These are phyloP conservation scores for Tolypocladium album DNA, from an alignment of 2,329 filamentous ascomycete genomes.

Conservation along the genomic window DNA sequence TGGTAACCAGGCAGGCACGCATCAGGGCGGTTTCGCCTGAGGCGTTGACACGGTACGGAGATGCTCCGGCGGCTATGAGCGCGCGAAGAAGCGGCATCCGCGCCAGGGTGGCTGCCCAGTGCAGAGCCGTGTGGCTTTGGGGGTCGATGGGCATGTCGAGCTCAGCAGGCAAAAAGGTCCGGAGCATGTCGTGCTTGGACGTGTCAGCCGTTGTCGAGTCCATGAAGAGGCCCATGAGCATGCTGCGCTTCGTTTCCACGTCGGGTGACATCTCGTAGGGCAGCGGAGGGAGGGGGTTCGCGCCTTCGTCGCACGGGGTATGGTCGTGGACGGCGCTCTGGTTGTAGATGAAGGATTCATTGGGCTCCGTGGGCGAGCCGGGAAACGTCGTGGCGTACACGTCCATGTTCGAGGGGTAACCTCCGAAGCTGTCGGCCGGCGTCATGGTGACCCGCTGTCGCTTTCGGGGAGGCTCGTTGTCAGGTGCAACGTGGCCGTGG, in stretches of 20 bases:
- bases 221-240: conserved; percentile 75
- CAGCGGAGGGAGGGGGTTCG: conserved; percentile 54
- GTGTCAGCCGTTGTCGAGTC: conserved; percentile 61
- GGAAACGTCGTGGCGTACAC: conserved; percentile 39
- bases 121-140: conserved; percentile 79
- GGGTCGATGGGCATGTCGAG: conserved; percentile 88
- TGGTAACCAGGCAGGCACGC: conserved; percentile 85
- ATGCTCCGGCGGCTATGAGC: conserved; percentile 75
- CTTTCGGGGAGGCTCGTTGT: conserved; percentile 73
- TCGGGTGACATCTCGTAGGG: conserved; percentile 50
- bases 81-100: conserved; percentile 73
- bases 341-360: conserved; percentile 66
- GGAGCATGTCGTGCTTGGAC: conserved; percentile 65
- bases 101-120: conserved; percentile 92
- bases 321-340: conserved; percentile 34
- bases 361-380: conserved; percentile 68
- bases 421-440: conserved; percentile 47
- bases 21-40: conserved; percentile 89
- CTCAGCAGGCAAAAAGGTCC: conserved; percentile 65
- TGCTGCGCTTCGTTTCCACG: conserved; percentile 68
- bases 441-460: conserved; percentile 51
- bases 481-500: conserved; percentile 31
- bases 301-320: conserved; percentile 36
- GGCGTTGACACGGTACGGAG: conserved; percentile 77
- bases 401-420: conserved; percentile 37